phyloP scores from a whole-genome alignment of 495 filamentous ascomycete genomes.

The Aspergillus haitiensis region DNA sequence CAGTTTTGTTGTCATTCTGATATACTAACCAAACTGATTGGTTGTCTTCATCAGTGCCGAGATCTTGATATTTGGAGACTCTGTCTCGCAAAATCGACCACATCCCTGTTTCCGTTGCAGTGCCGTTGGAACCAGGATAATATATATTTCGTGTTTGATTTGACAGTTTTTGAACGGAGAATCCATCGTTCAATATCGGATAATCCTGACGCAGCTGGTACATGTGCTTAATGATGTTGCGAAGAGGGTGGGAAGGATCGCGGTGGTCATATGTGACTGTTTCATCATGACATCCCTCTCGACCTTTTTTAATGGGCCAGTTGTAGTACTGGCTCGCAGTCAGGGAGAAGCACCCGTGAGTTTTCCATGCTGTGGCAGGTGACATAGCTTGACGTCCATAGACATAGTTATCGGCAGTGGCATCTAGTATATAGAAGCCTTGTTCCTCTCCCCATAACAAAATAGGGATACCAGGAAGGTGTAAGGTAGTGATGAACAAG shows the following conservation, averaged over 20 bases:
- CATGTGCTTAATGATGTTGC: conserved; percentile 68
- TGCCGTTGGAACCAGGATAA: conserved; percentile 54
- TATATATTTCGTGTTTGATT: conserved; percentile 56
- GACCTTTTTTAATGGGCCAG: conserved; percentile 58
- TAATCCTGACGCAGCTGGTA: conserved; percentile 60
- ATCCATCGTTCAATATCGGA: conserved; percentile 66
- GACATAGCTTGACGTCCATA: conserved; percentile 70
- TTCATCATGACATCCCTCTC: conserved; percentile 60
- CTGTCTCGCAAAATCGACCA: conserved; percentile 62
- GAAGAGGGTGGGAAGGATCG: conserved; percentile 65
- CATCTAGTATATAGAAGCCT: conserved; percentile 66
- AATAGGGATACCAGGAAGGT: conserved; percentile 66
- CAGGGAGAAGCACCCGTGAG: conserved; percentile 66
- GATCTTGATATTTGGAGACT: conserved; percentile 53
- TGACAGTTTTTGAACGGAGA: conserved; percentile 57
- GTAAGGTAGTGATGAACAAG: conserved; percentile 62
- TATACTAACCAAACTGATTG: conserved; percentile 67
- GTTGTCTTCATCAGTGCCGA: conserved; percentile 46
- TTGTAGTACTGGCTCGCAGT: conserved; percentile 57
- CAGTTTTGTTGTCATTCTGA: conserved; percentile 58
- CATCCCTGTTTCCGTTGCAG: conserved; percentile 63
- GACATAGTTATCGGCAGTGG: conserved; percentile 67
- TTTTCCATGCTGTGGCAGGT: conserved; percentile 65
- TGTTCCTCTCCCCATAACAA: conserved; percentile 73
- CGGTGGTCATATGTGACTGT: conserved; percentile 63